Evolutionary conservation across 257 asterid species (phyloP), one percentile per base, ranked within the genome.

Genomic region (Thymus mandschuricus): DNA sequence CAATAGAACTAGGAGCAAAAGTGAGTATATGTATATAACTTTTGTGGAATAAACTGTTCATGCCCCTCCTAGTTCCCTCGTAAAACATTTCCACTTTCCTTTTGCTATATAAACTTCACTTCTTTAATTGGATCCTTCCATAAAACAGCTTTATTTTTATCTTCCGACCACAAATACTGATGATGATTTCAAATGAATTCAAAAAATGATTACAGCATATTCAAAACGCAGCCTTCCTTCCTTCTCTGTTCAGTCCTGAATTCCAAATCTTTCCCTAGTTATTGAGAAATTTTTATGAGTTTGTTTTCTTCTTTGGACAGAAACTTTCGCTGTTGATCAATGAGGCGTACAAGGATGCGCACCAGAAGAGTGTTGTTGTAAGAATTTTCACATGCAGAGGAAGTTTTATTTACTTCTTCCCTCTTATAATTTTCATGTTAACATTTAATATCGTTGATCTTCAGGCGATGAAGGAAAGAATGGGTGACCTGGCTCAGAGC

Each of bases 341-440:
- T 0, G 94, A 85, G 76, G 96, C 92, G 13, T 89, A 87, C 89
- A 85, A 82, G 62, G 91, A 89, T 51, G 96, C 94, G 7, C 96
- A 89, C 82, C 90, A 82, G 72, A 87, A 87, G 81, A 85, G 96
- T 70, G 90, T 87, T 40, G 46, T 77, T 76, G 93, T 87, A 85
- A 69, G 62, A 66, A 38, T 50, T 66, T 21, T 63, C 52, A 43
- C 34, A 8, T 31, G 29, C 21, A 41, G 49, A 38, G 49, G 44
- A 40, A 12, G 9, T 34, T 48, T 30, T 9, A 38, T 57, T 65
- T 48, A 28, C 8, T 56, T 70, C 38, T 29, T 29, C 9, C 29
- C 48, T 45, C 15, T 27, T 4, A 21, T 64, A 8, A 10, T 28
- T 57, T 64, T 58, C 31, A 2, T 1, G 64, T 35, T 27, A 64